A percentile compares a stretch with the other conserved stretches of the same genome.
phyloP scores from a whole-genome alignment of 1,284 basidiomycete species.

The Sanghuangporus sanghuang region DNA sequence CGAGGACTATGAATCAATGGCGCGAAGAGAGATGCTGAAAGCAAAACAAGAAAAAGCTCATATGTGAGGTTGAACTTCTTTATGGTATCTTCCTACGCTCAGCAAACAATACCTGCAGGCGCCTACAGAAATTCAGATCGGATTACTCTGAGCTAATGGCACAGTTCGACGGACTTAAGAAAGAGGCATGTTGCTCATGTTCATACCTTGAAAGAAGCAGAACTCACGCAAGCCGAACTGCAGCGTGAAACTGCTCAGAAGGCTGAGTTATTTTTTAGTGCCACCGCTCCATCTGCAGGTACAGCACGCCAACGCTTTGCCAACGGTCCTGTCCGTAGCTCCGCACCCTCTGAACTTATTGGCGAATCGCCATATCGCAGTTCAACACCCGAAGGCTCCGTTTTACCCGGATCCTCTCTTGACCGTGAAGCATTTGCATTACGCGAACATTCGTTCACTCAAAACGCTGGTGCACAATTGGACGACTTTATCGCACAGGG shows the following conservation, averaged over 20 bases:
- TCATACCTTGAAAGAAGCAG: neutral
- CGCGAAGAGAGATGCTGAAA: slow-evolving; percentile 89
- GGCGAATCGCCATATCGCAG: slow-evolving; percentile 73
- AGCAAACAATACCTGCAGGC: slow-evolving; percentile 39
- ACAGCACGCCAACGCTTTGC: slow-evolving; percentile 16
- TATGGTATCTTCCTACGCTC: neutral
- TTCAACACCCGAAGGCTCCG: slow-evolving; percentile 36
- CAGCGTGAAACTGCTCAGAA: slow-evolving; percentile 56
- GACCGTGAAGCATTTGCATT: slow-evolving; percentile 72
- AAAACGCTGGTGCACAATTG: slow-evolving; percentile 72
- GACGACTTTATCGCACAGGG: slow-evolving; percentile 92
- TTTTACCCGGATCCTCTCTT: slow-evolving; percentile 43
- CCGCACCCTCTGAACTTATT: slow-evolving; percentile 51
- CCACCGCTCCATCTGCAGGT: slow-evolving; percentile 5
- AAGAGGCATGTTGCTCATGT: slow-evolving; percentile 32
- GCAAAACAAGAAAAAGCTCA: slow-evolving; percentile 93
- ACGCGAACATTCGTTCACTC: slow-evolving; percentile 82
- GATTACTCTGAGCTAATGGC: slow-evolving; percentile 68
- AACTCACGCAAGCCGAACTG: neutral
- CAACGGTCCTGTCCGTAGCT: slow-evolving; percentile 40
- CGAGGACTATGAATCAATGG: slow-evolving; percentile 96
- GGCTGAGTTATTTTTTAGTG: slow-evolving; percentile 44
- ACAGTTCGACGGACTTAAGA: slow-evolving; percentile 68
- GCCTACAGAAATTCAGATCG: slow-evolving; percentile 75
- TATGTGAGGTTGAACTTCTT: slow-evolving; percentile 50